phyloP scores from a whole-genome alignment of 345 rosid species.

The Eucalyptus lansdowneana region DNA sequence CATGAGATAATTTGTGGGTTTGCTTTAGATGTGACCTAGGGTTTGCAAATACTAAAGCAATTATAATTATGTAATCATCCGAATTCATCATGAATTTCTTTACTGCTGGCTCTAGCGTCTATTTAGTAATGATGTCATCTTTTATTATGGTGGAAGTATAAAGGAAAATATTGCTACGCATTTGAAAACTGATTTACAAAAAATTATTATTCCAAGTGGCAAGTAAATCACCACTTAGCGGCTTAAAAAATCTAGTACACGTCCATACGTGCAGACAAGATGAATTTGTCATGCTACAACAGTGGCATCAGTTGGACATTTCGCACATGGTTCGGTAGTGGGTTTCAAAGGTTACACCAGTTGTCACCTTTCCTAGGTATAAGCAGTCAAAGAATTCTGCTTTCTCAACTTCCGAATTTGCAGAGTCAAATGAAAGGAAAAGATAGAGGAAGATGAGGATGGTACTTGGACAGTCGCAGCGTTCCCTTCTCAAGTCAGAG shows the following conservation, averaged over 20 bases:
- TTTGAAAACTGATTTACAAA: background rate
- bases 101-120: background rate
- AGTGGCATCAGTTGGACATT: background rate
- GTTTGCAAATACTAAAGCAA: background rate
- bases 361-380: background rate
- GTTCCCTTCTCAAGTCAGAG: background rate
- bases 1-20: background rate
- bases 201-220: background rate
- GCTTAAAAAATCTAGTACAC: background rate
- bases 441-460: background rate
- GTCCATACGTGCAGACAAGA: background rate
- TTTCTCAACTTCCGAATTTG: background rate
- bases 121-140: background rate
- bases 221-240: background rate
- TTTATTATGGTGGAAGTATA: background rate
- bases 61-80: background rate
- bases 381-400: background rate
- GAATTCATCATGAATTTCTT: background rate
- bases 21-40: background rate
- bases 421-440: background rate
- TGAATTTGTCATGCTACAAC: background rate
- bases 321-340: background rate
- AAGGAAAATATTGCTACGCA: background rate
- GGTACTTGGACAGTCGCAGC: background rate
- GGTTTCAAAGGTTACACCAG: background rate